These are phyloP conservation scores for Phytophthora palmivora DNA, from an alignment of 352 stramenopile genomes.

Conservation along the genomic window DNA sequence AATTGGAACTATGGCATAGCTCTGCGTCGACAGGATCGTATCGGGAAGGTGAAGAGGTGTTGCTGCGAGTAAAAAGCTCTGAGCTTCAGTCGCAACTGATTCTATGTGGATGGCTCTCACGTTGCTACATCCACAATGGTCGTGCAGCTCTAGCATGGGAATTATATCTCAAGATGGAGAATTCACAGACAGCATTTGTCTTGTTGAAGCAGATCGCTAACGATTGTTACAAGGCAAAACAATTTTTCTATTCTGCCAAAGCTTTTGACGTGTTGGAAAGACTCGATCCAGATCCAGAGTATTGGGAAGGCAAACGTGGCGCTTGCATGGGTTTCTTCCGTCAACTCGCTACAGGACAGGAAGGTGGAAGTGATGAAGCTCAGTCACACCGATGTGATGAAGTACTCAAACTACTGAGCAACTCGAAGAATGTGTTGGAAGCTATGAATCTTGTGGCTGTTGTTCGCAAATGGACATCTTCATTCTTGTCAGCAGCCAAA, in stretches of 20 bases:
- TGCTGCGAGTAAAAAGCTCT: constrained; percentile 54
- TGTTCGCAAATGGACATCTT: constrained; percentile 50
- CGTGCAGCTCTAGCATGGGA: constrained; percentile 61
- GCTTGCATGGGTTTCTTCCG: constrained; percentile 73
- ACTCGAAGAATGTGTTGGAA: constrained; percentile 66
- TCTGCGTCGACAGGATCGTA: constrained; percentile 58
- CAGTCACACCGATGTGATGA: constrained; percentile 46
- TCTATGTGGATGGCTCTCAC: constrained; percentile 62
- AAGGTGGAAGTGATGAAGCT: constrained; percentile 12
- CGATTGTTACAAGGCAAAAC: constrained; percentile 64
- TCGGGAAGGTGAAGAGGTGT: constrained; percentile 58
- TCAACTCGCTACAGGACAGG: constrained; percentile 51
- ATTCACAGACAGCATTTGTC: constrained; percentile 48
- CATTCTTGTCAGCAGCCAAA: constrained; percentile 4
- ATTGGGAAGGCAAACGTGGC: constrained; percentile 81
- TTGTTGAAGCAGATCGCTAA: constrained; percentile 75
- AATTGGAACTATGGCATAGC: constrained; percentile 85
- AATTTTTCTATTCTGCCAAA: constrained; percentile 73
- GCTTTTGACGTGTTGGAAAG: constrained; percentile 80
- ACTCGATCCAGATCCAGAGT: constrained; percentile 72
- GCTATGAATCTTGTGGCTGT: constrained; percentile 50
- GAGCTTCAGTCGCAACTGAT: constrained; percentile 41
- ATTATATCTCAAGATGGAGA: constrained; percentile 68
- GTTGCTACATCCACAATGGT: constrained; percentile 55
- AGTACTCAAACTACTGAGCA: constrained; percentile 54